These are phyloP conservation scores for Saccharomyces hybrid DNA, from an alignment of 1,139 yeast species.

Conservation along the genomic window DNA sequence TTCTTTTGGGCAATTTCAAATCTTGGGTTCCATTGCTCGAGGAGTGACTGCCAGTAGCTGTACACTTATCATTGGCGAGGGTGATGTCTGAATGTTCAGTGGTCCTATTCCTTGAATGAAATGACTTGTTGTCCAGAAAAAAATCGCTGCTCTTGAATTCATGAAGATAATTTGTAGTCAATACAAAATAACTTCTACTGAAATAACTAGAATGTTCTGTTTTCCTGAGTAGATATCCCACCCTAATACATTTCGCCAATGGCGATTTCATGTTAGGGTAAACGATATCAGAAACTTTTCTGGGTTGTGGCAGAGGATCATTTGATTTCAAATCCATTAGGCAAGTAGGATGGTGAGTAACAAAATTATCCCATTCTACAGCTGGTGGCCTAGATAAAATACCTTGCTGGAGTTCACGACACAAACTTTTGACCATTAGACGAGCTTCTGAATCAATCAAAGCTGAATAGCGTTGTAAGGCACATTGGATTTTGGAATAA, in stretches of 20 bases:
- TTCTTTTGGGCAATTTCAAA: neutral
- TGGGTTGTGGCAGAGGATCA: slow-evolving; percentile 38
- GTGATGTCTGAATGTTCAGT: slow-evolving; percentile 3
- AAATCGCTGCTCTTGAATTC: slow-evolving; percentile 60
- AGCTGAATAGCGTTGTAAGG: slow-evolving; percentile 47
- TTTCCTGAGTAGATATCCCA: slow-evolving; percentile 48
- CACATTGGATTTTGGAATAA: too few species aligned
- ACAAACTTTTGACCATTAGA: slow-evolving; percentile 46
- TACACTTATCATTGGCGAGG: neutral
- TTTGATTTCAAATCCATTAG: slow-evolving; percentile 38
- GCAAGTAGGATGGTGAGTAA: slow-evolving; percentile 43
- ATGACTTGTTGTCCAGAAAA: slow-evolving; percentile 39
- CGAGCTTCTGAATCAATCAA: slow-evolving; percentile 52
- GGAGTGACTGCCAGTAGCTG: neutral
- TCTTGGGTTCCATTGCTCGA: neutral
- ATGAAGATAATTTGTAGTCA: slow-evolving; percentile 61
- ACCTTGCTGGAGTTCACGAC: slow-evolving; percentile 55
- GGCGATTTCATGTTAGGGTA: slow-evolving; percentile 47
- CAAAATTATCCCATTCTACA: slow-evolving; percentile 69
- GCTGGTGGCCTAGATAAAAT: slow-evolving; percentile 51
- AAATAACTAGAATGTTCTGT: slow-evolving; percentile 57
- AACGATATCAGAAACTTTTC: slow-evolving; percentile 41
- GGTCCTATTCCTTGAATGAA: neutral
- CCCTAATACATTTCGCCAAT: slow-evolving; percentile 45
- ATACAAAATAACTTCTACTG: slow-evolving; percentile 56